These are phyloP conservation scores for Aspergillus jensenii DNA, from an alignment of 2,329 filamentous ascomycete species.

Conservation along the genomic window DNA sequence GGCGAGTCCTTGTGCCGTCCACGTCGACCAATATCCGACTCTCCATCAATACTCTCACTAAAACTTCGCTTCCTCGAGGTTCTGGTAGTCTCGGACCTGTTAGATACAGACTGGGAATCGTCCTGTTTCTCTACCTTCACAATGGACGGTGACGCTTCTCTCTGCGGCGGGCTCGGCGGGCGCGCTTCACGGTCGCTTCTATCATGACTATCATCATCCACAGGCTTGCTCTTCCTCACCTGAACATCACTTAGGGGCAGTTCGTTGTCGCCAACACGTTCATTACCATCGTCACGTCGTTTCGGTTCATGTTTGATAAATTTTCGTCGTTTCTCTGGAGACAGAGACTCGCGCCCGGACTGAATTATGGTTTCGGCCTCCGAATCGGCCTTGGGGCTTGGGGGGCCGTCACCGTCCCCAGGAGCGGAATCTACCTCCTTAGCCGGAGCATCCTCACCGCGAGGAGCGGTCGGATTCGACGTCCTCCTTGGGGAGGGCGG, in stretches of 20 bases:
- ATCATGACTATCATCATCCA: constrained; percentile 27
- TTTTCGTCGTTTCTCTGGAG: constrained; percentile 48
- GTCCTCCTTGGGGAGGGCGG: constrained; percentile 25
- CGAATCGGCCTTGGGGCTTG: constrained; percentile 45
- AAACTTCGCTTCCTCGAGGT: constrained; percentile 38
- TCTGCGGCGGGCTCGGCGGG: constrained; percentile 26
- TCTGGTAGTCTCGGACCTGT: constrained; percentile 19
- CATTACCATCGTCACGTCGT: constrained; percentile 30
- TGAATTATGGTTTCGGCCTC: constrained; percentile 52
- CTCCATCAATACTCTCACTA: constrained; percentile 36
- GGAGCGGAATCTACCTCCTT: constrained; percentile 27
- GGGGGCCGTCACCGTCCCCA: constrained; percentile 34
- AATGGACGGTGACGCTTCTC: constrained; percentile 30
- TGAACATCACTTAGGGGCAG: constrained; percentile 23
- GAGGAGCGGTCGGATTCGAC: constrained; percentile 18
- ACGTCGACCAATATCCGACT: constrained; percentile 27
- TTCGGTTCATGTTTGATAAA: constrained; percentile 40
- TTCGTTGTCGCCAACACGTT: constrained; percentile 21
- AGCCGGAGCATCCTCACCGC: constrained; percentile 22
- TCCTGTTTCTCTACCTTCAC: constrained; percentile 40
- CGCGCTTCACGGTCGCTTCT: constrained; percentile 23
- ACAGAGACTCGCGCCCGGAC: constrained; percentile 45
- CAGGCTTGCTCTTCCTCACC: constrained; percentile 31
- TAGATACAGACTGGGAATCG: constrained; percentile 26
- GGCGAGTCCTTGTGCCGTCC: constrained; percentile 21